phyloP scores from a whole-genome alignment of 306 rosid species.

The Boehmeria nivea region DNA sequence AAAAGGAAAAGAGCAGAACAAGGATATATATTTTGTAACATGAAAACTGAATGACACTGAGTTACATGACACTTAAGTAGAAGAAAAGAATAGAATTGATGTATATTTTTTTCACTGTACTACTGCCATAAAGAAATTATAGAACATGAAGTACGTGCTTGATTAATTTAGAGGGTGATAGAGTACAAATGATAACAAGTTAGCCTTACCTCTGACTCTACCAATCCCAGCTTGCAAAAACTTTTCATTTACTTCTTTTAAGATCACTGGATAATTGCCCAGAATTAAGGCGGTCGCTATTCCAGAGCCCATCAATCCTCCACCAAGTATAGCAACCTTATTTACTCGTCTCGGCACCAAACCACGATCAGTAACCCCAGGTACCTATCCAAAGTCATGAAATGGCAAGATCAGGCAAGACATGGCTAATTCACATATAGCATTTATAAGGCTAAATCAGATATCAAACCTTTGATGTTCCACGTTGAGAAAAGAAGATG shows the following conservation, averaged over 20 bases:
- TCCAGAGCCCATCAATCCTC: constrained; percentile 99
- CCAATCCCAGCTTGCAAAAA: constrained; percentile 81
- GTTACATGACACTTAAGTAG: neutral
- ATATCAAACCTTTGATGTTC: constrained; percentile 79
- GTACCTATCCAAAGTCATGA: constrained; percentile 41
- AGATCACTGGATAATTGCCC: constrained; percentile 66
- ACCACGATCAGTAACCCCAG: constrained; percentile 84
- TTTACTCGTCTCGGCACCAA: constrained; percentile 67
- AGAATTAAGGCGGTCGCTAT: constrained; percentile 82
- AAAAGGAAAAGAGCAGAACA: constrained; percentile 7
- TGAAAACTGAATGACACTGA: neutral
- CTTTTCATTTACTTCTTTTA: constrained; percentile 85
- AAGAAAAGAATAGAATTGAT: neutral
- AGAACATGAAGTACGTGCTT: neutral
- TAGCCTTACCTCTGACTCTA: constrained; percentile 73
- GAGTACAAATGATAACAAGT: too few relatives aligned
- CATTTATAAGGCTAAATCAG: too few relatives aligned
- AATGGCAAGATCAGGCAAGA: too few relatives aligned
- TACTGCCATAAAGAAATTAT: neutral
- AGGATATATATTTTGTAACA: neutral
- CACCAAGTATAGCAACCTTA: constrained; percentile 89
- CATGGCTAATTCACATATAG: too few relatives aligned
- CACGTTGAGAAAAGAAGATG: constrained; percentile 84
- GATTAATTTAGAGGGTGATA: too few relatives aligned
- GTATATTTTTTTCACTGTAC: neutral